A percentile compares a stretch with the other conserved stretches of the same genome.
Evolutionary conservation across 176 grass and related monocot genomes (phyloP).

Genomic region (Phoenix dactylifera): DNA sequence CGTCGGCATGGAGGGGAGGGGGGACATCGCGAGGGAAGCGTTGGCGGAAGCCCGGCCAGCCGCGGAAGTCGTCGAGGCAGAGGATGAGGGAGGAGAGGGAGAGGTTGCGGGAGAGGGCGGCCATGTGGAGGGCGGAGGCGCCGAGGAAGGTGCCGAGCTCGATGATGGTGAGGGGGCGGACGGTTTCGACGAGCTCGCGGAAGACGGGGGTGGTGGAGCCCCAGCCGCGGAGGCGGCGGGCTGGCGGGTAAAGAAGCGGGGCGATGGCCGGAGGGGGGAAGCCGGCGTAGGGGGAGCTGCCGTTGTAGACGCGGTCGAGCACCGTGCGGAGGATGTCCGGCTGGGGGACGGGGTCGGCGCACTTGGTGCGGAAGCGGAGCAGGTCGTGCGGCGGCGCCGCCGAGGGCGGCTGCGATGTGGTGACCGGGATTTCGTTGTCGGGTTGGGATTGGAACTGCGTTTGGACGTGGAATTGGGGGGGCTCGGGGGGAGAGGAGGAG

Average conservation of each 20-base stretch:
- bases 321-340: slow-evolving; percentile 37
- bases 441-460: neutral
- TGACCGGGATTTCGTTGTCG: neutral
- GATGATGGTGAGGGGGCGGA: slow-evolving; percentile 59
- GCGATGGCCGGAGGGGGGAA: slow-evolving; percentile 50
- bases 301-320: slow-evolving; percentile 41
- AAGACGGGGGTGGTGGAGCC: slow-evolving; percentile 79
- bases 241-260: slow-evolving; percentile 44
- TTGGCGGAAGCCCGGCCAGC: slow-evolving; percentile 66
- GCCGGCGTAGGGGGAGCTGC: slow-evolving; percentile 49
- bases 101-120: slow-evolving; percentile 47
- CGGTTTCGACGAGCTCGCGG: slow-evolving; percentile 50
- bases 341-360: slow-evolving; percentile 32
- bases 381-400: slow-evolving; percentile 45
- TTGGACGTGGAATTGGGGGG: neutral
- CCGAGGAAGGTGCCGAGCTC: slow-evolving; percentile 96
- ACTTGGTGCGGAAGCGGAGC: slow-evolving; percentile 54
- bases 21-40: slow-evolving; percentile 71
- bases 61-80: slow-evolving; percentile 93
- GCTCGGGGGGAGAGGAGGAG: slow-evolving; percentile 16
- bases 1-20: slow-evolving; percentile 38
- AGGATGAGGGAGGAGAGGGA: slow-evolving; percentile 71
- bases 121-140: slow-evolving; percentile 98
- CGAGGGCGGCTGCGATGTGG: neutral
- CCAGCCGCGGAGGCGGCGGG: slow-evolving; percentile 60